These are phyloP conservation scores for Laetiporus sulphureus DNA, from an alignment of 1,284 basidiomycete genomes.

Conservation along the genomic window DNA sequence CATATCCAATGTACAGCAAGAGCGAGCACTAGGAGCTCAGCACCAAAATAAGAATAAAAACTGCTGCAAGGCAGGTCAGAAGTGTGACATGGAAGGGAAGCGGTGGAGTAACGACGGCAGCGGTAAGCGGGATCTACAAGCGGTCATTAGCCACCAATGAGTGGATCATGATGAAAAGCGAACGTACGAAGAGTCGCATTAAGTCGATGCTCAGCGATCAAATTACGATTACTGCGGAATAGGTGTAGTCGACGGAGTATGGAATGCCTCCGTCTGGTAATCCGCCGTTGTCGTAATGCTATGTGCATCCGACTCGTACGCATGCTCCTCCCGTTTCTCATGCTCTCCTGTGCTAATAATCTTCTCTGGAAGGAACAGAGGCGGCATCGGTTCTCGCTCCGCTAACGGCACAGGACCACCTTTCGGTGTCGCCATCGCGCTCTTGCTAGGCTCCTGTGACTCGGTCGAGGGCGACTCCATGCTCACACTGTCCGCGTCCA, in stretches of 20 bases:
- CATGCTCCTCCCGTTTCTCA: not conserved
- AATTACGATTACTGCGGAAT: conserved; percentile 9
- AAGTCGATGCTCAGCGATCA: too few species aligned
- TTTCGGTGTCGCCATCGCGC: conserved; percentile 16
- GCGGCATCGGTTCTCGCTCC: conserved; percentile 11
- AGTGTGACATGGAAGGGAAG: too few species aligned
- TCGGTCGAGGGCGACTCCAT: not conserved
- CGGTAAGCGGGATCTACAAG: too few species aligned
- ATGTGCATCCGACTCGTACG: conserved; percentile 2
- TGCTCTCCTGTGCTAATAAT: not conserved
- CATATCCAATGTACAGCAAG: not conserved
- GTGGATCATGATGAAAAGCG: too few species aligned
- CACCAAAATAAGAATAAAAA: too few species aligned
- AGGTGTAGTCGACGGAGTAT: conserved; percentile 22
- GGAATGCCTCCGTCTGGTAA: conserved; percentile 16
- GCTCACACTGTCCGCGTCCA: not conserved
- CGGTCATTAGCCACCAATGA: too few species aligned
- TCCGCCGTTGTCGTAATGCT: conserved; percentile 14
- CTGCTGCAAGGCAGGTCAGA: too few species aligned
- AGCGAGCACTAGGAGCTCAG: not conserved
- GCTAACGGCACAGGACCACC: conserved; percentile 12
- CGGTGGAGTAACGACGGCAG: too few species aligned
- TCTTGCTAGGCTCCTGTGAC: conserved; percentile 8
- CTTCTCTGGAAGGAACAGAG: not conserved
- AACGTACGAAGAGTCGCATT: too few species aligned